These are phyloP conservation scores for Ogataea paradorogensis DNA, from an alignment of 805 yeast species.

Conservation along the genomic window DNA sequence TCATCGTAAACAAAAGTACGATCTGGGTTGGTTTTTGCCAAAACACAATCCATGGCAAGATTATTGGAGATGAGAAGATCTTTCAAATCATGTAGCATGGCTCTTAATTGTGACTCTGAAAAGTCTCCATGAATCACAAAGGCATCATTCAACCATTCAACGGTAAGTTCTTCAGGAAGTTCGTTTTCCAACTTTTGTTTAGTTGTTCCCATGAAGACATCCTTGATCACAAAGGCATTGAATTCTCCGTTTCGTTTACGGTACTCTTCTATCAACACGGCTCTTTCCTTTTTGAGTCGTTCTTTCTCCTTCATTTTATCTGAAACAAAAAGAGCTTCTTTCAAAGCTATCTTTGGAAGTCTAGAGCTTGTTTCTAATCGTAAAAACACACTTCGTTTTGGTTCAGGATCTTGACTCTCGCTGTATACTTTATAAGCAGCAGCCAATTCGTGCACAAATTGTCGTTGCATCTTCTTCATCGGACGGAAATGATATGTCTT, in stretches of 20 bases:
- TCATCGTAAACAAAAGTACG: constrained; percentile 32
- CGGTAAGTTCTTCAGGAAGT: constrained; percentile 24
- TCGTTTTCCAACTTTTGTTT: constrained; percentile 40
- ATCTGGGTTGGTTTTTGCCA: constrained; percentile 42
- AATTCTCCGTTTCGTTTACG: constrained; percentile 26
- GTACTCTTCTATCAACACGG: constrained; percentile 26
- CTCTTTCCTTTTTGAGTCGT: constrained; percentile 27
- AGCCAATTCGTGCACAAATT: constrained; percentile 68
- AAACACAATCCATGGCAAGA: constrained; percentile 48
- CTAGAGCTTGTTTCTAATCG: constrained; percentile 31
- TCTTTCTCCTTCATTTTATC: constrained; percentile 32
- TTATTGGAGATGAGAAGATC: constrained; percentile 36
- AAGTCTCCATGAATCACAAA: constrained; percentile 39
- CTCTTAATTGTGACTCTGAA: constrained; percentile 34
- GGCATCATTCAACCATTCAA: constrained; percentile 43
- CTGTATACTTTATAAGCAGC: constrained; percentile 55
- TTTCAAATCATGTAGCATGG: constrained; percentile 41
- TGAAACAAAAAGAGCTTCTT: constrained; percentile 39
- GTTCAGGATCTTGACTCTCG: constrained; percentile 81
- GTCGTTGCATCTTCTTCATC: constrained; percentile 67
- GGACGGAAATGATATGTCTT: constrained; percentile 63
- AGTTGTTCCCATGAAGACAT: constrained; percentile 52
- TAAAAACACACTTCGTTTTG: constrained; percentile 70
- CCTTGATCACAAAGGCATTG: constrained; percentile 56
- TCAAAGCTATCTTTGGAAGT: constrained; percentile 46